Evolutionary conservation across 352 stramenopile species (phyloP), one percentile per base, ranked within the genome.

Genomic region (Phytophthora litchii): DNA sequence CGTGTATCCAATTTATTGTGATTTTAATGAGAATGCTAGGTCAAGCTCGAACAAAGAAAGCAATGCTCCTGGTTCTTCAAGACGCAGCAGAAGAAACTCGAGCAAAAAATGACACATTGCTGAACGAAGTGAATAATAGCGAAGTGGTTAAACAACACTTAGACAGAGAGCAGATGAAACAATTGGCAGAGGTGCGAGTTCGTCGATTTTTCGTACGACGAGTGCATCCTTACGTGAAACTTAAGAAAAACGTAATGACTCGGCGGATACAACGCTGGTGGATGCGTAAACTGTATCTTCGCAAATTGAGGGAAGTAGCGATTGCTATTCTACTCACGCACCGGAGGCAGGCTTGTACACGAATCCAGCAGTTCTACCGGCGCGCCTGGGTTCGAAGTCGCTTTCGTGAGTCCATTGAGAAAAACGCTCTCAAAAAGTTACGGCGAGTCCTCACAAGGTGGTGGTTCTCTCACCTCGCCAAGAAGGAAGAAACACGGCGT

Each of bases 231-330:
- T 86, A 87, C 21, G 43, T 87, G 3, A 21, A 44, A 2, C 38
- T 82, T 1, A 85, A 78, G 55, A 83, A 85, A 50, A 38, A 49
- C 0, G 62, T 86, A 34, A 88, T 91, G 79, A 53, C 56, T 23
- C 42, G 65, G 1, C 73, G 78, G 1, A 35, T 91, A 11, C 29
- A 70, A 7, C 72, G 54, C 3, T 89, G 76, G 70, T 89, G 75
- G 77, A 79, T 70, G 29, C 61, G 31, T 3, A 70, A 38, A 21
- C 38, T 52, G 7, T 50, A 60, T 16, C 9, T 21, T 7, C 51
- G 43, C 29, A 72, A 58, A n/a, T 88, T 76, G 70, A 63, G 67
- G 5, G 21, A 54, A 10, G 11, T 56, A 4, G 76, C 63, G 1
- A 34, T 42, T 29, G 12, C 9, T 6, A 37, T 51, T 23, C 47